Conservation (phyloP, 371 early-diverging fungal genomes). For the Dentiscutata heterogama region DNA sequence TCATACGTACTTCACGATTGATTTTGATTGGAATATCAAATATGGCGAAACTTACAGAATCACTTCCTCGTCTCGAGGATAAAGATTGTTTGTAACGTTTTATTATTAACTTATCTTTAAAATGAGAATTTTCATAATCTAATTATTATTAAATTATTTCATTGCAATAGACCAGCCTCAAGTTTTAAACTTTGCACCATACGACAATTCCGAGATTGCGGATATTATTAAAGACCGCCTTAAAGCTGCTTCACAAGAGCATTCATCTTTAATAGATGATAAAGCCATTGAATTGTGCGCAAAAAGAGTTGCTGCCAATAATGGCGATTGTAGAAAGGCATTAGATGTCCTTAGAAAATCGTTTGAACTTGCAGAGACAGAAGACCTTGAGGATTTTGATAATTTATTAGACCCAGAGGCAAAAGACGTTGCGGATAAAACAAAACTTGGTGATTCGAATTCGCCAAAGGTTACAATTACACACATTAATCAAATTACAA, state of each 20-base stretch:
- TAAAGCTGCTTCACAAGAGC: slow-evolving; percentile 44
- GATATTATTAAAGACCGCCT: slow-evolving; percentile 87
- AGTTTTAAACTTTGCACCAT: slow-evolving; percentile 87
- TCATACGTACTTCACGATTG: slow-evolving; percentile 68
- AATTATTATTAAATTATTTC: too few relatives aligned
- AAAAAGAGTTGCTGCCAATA: slow-evolving; percentile 89
- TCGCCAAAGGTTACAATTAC: slow-evolving; percentile 80
- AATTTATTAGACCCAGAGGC: too few relatives aligned
- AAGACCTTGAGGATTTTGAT: slow-evolving; percentile 48
- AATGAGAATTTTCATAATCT: too few relatives aligned
- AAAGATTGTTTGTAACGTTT: background rate
- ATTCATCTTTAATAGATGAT: slow-evolving; percentile 76
- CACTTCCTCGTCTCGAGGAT: slow-evolving; percentile 53
- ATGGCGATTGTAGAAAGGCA: slow-evolving; percentile 93
- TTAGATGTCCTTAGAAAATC: slow-evolving; percentile 92
- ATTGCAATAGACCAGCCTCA: slow-evolving; percentile 70
- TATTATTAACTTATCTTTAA: too few relatives aligned
- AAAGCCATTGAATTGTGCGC: slow-evolving; percentile 93
- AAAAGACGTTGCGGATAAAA: slow-evolving; percentile 41
- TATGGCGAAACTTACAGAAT: background rate
- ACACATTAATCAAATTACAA: slow-evolving; percentile 80
- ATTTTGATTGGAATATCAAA: slow-evolving; percentile 97
- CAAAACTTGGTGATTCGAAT: slow-evolving; percentile 38
- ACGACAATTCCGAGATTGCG: slow-evolving; percentile 82
- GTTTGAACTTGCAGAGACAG: slow-evolving; percentile 79